A percentile compares a stretch with the other conserved stretches of the same genome.
Evolutionary conservation across 2,329 filamentous ascomycete genomes (phyloP).

Genomic region (Chaetoscypha palmicola): DNA sequence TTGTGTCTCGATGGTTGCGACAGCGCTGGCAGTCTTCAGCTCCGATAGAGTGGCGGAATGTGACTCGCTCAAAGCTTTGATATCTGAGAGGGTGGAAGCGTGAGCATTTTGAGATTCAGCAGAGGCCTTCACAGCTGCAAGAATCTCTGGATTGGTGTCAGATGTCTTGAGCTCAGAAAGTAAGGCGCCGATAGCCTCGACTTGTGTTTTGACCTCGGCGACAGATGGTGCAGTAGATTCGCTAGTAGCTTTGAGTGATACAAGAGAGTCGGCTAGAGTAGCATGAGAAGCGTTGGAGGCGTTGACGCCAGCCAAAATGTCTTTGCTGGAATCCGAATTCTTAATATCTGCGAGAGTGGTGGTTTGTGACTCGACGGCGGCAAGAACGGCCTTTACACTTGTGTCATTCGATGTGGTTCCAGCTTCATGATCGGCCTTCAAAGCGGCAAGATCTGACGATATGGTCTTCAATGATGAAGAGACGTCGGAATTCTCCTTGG

Average conservation of each 20-base stretch:
- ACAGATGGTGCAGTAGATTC: slow-evolving; percentile 9
- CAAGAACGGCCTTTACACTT: slow-evolving; percentile 14
- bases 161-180: slow-evolving; percentile 15
- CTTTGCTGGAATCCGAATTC: slow-evolving; percentile 18
- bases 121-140: slow-evolving; percentile 8
- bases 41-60: slow-evolving; percentile 14
- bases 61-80: slow-evolving; percentile 13
- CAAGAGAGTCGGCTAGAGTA: slow-evolving; percentile 11
- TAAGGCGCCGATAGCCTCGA: slow-evolving; percentile 11
- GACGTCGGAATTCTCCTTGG: slow-evolving; percentile 19
- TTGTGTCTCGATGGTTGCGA: slow-evolving; percentile 4
- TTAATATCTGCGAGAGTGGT: slow-evolving; percentile 25
- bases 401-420: slow-evolving; percentile 7
- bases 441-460: slow-evolving; percentile 14
- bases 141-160: slow-evolving; percentile 8
- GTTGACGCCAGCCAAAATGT: slow-evolving; percentile 18
- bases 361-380: slow-evolving; percentile 22
- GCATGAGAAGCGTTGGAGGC: slow-evolving; percentile 15
- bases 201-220: slow-evolving; percentile 17
- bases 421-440: slow-evolving; percentile 20
- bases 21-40: slow-evolving; percentile 12
- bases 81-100: slow-evolving; percentile 5
- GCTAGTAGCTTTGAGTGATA: slow-evolving; percentile 12
- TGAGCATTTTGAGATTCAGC: slow-evolving; percentile 5
- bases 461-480: slow-evolving; percentile 13